These are phyloP conservation scores for Pythium utonaiense DNA, from an alignment of 352 stramenopile species.

Conservation along the genomic window DNA sequence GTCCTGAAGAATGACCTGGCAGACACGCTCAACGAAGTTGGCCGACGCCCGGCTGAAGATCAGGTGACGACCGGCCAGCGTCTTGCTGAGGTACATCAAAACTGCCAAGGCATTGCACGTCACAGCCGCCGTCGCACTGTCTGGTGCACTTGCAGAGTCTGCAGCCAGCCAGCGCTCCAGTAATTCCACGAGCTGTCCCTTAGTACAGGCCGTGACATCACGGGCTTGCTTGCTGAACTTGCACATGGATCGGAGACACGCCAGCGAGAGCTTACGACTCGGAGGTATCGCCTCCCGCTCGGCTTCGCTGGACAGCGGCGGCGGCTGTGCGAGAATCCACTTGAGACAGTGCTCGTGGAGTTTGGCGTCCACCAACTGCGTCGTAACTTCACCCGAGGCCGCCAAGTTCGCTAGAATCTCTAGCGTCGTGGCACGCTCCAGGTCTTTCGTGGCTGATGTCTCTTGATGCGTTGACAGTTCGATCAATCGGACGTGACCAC, in stretches of 20 bases:
- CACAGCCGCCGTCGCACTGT: neutral
- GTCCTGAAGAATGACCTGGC: conserved; percentile 10
- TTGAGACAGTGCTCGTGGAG: conserved; percentile 46
- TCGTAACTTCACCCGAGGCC: conserved; percentile 23
- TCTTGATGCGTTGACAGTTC: conserved; percentile 30
- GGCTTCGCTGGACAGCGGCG: neutral
- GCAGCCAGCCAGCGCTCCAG: conserved; percentile 29
- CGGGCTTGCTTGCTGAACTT: conserved; percentile 33
- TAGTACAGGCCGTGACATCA: conserved; percentile 18
- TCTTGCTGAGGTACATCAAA: conserved; percentile 33
- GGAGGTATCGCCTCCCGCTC: conserved; percentile 4
- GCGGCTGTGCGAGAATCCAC: conserved; percentile 23
- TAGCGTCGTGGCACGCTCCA: conserved; percentile 26
- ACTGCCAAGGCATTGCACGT: conserved; percentile 26
- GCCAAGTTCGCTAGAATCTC: conserved; percentile 52
- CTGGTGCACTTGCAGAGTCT: neutral
- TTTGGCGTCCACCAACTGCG: conserved; percentile 34
- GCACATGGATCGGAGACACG: conserved; percentile 36
- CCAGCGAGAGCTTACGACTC: conserved; percentile 25
- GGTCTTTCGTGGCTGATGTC: conserved; percentile 6
- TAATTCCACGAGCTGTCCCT: conserved; percentile 22
- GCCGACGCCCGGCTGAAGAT: conserved; percentile 23
- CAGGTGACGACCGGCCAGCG: conserved; percentile 12
- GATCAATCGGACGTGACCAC: conserved; percentile 37
- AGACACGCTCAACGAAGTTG: conserved; percentile 24